Percentiles rank a stretch among this genome's conserved stretches.
Conservation (phyloP, 208 protist species). For the Trypanosoma cruzi region DNA sequence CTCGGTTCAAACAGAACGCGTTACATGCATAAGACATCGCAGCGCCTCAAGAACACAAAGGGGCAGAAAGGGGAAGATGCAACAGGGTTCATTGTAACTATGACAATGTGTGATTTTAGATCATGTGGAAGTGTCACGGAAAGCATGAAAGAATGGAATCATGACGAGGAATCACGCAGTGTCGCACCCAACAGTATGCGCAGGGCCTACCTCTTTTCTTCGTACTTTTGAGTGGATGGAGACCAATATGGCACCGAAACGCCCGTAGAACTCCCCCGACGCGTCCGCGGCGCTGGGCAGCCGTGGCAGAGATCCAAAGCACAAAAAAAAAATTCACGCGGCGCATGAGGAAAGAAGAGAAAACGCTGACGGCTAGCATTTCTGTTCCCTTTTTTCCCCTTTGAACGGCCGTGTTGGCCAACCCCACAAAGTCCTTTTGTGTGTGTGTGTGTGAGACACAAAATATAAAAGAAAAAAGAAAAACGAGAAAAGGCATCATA, state of each 20-base stretch:
- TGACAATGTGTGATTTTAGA: slow-evolving; percentile 27
- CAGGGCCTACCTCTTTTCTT: too few species aligned
- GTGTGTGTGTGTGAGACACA: not conserved
- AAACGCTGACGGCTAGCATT: not conserved
- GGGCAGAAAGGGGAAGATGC: not conserved
- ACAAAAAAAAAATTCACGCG: not conserved
- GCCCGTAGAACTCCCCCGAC: too few species aligned
- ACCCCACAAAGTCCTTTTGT: not conserved
- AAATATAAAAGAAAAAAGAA: not conserved
- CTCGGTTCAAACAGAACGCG: slow-evolving; percentile 67
- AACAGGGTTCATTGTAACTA: slow-evolving; percentile 36
- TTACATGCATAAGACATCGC: slow-evolving; percentile 6
- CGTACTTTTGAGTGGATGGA: too few species aligned
- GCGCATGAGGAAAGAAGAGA: not conserved
- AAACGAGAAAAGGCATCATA: not conserved
- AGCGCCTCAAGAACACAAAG: not conserved
- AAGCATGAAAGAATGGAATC: slow-evolving; percentile 30
- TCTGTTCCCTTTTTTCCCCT: not conserved
- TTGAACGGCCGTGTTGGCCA: not conserved
- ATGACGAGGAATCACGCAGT: not conserved
- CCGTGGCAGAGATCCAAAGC: not conserved
- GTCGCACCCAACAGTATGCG: not conserved
- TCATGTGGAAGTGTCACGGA: slow-evolving; percentile 28
- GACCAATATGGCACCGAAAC: too few species aligned
- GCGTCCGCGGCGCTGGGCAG: too few species aligned